phyloP scores from a whole-genome alignment of 805 yeast genomes.

The Saccharomycopsis sp. region DNA sequence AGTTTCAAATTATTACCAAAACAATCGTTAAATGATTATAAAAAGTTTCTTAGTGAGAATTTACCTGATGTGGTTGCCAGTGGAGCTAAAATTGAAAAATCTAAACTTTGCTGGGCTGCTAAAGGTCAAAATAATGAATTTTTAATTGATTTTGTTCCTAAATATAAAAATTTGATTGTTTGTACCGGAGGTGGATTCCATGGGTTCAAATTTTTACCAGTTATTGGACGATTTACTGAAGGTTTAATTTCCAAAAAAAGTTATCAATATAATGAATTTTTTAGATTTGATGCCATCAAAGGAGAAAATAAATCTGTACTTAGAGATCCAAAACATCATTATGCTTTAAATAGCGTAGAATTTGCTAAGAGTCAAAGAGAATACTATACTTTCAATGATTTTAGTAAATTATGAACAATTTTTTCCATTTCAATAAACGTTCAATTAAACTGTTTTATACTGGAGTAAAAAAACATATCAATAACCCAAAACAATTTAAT shows the following conservation, averaged over 20 bases:
- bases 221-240: constrained; percentile 18
- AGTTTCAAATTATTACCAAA: constrained; percentile 20
- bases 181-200: constrained; percentile 33
- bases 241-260: constrained; percentile 11
- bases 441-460: too few relatives aligned
- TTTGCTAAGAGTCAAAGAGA: too few relatives aligned
- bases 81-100: constrained; percentile 18
- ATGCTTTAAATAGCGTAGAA: too few relatives aligned
- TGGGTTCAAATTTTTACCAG: constrained; percentile 27
- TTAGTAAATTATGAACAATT: too few relatives aligned
- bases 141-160: constrained; percentile 27
- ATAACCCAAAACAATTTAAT: too few relatives aligned
- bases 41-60: constrained; percentile 21
- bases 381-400: too few relatives aligned
- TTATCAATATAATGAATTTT: constrained; percentile 17
- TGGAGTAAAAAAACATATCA: too few relatives aligned
- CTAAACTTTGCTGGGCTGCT: constrained; percentile 28
- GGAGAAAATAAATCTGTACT: not conserved
- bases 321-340: not conserved
- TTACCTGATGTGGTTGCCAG: constrained; percentile 21
- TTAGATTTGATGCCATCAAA: constrained; percentile 10
- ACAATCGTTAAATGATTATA: constrained; percentile 22
- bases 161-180: constrained; percentile 23
- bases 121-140: constrained; percentile 28
- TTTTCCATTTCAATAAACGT: too few relatives aligned